These are phyloP conservation scores for Henckelia pumila DNA, from an alignment of 257 asterid species.

Conservation along the genomic window DNA sequence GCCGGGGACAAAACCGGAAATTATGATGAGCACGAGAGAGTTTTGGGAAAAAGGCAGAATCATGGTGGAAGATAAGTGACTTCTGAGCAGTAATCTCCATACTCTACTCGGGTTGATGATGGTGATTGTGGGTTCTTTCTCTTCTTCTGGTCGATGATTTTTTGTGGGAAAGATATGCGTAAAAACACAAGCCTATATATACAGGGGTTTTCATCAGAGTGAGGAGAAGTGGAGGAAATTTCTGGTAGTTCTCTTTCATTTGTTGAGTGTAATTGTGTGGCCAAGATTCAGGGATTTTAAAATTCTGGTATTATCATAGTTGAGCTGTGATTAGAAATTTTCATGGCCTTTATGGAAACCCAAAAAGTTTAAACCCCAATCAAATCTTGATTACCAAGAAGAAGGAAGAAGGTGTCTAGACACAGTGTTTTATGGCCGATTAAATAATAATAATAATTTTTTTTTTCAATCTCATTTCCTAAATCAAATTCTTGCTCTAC, in stretches of 20 bases:
- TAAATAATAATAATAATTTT: too few species aligned
- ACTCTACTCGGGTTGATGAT: conserved; percentile 20
- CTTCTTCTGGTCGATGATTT: conserved; percentile 24
- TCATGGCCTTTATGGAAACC: background rate
- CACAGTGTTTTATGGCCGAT: too few species aligned
- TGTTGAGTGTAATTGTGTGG: conserved; percentile 34
- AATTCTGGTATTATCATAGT: conserved; percentile 1
- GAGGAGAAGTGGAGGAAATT: conserved; percentile 43
- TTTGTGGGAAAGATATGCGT: conserved; percentile 31
- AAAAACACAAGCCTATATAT: conserved; percentile 47
- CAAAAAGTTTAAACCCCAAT: too few species aligned
- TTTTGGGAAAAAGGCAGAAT: conserved; percentile 27
- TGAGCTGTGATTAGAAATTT: background rate
- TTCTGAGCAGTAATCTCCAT: conserved; percentile 51
- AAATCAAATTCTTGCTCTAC: too few species aligned
- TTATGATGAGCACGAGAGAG: conserved; percentile 29
- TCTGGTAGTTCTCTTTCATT: conserved; percentile 46
- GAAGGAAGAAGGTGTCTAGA: too few species aligned
- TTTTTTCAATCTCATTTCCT: too few species aligned
- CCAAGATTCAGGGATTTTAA: conserved; percentile 1
- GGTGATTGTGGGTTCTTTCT: conserved; percentile 25
- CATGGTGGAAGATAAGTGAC: conserved; percentile 36
- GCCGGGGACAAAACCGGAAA: conserved; percentile 31
- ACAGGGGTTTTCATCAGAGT: conserved; percentile 59
- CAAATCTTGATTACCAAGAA: too few species aligned